A percentile compares a stretch with the other conserved stretches of the same genome.
These are phyloP conservation scores for Pythium diclinum DNA, from an alignment of 352 stramenopile genomes.

Conservation along the genomic window DNA sequence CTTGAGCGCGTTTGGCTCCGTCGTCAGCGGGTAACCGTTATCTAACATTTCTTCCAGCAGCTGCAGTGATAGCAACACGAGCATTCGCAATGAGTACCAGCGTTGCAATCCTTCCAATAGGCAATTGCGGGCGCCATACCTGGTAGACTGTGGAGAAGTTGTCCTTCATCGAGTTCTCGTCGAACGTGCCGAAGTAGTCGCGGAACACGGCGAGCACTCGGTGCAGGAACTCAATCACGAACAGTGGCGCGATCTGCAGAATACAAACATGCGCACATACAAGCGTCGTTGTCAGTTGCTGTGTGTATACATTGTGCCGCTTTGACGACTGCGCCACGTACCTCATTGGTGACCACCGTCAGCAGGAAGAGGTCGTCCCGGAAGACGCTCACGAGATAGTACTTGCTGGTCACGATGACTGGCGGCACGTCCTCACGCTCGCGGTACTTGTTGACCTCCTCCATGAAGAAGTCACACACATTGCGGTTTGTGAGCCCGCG, in stretches of 20 bases:
- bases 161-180: conserved; percentile 97
- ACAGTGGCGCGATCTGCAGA: conserved; percentile 74
- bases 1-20: conserved; percentile 96
- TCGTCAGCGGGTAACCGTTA: conserved; percentile 96
- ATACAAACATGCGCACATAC: not conserved
- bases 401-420: conserved; percentile 86
- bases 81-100: conserved; percentile 6
- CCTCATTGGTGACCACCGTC: conserved; percentile 93
- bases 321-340: too few relatives aligned
- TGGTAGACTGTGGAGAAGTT: conserved; percentile 98
- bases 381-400: conserved; percentile 92
- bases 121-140: conserved; percentile 27
- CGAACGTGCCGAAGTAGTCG: conserved; percentile 96
- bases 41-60: conserved; percentile 97
- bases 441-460: conserved; percentile 93
- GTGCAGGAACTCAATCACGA: conserved; percentile 97
- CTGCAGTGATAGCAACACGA: conserved; percentile 27
- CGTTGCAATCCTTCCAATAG: too few relatives aligned
- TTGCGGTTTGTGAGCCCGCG: conserved; percentile 92
- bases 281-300: not conserved
- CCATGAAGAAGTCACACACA: conserved; percentile 98
- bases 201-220: conserved; percentile 94
- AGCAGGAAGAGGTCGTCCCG: conserved; percentile 95
- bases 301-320: too few relatives aligned
- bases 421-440: conserved; percentile 85